Base-by-base conservation (phyloP, 805 yeast genomes). In the Nakazawaea anatomiae region DNA sequence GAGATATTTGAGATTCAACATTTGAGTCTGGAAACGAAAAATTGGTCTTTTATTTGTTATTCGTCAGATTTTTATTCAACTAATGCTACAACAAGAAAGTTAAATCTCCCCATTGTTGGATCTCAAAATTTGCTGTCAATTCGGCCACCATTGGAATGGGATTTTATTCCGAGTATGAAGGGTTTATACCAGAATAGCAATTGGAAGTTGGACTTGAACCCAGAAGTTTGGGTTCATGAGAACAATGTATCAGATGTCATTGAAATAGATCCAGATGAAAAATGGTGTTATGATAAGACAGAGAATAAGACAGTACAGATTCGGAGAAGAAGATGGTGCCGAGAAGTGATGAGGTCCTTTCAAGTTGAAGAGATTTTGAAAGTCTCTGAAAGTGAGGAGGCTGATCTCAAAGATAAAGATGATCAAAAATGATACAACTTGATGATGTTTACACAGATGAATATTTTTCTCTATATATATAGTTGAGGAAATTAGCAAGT, bases 261-360 rank as follows among this genome's bases (percentile, higher is more conserved):
- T 12, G 74, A 72, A 25, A 72, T 87, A 25, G 95, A 89, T 66
- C 70, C 77, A 31, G 90, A 82, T 51, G 87, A 85, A 40, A 89
- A 89, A 64, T 89, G 96, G 96, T 92, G 87, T 18, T 89, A 89
- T 63, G 96, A 89, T 63, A 61, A 65, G 39, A 62, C 46, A 29
- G 44, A 40, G 30, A 39, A 25, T 10, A 35, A 11, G 29, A 38
- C 18, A 6, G 36, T 35, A 31, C 44, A 66, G 41, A 76, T 71
- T 59, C 71, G 91, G 57, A 72, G 92, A 60, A 72, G 92, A 59
- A 73, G 89, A 63, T 85, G 91, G 91, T 67, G 78, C 2, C 66
- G 88, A 48, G 62, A 60, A 48, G 74, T 76, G 53, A 60, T 63
- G 4, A 53, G 68, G 14, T 47, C 54, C 4, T 57, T 55, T 46